Evolutionary conservation across 2,329 filamentous ascomycete species (phyloP), one percentile per base, ranked within the genome.

Genomic region (Escovopsis sp.): DNA sequence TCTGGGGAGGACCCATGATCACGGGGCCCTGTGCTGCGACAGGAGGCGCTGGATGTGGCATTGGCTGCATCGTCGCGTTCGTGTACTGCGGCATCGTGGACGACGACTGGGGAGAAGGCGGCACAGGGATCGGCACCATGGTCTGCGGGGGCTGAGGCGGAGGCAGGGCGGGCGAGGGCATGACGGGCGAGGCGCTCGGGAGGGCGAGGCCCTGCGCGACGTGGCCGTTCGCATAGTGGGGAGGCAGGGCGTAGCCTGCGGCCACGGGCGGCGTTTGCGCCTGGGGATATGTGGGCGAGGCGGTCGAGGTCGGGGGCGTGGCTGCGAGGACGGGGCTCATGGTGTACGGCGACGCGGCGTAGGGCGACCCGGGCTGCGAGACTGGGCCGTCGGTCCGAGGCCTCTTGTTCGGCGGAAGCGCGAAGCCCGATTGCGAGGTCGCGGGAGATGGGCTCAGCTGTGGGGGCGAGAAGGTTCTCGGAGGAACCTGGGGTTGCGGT

Each of bases 391-490:
- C 58, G 73, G 80, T 58, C 47, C 59, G 55, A 26, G 57, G 52
- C 53, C 83, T 75, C 65, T 91, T 89, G 45, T 73, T 75, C 12
- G 84, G 79, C 39, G 82, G 82, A 39, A 80, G 73, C 46, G 60
- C 55, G 52, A 62, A 81, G 41, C 61, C 63, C 12, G 69, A 63
- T 48, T 73, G 71, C 30, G 70, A 67, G 19, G 71, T 65, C 40
- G 67, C 72, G 37, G 80, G 77, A 23, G 80, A 80, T 23, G 77
- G 71, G 33, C 72, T 70, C 39, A 70, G 70, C 44, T 75, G 78
- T 28, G 73, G 70, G 50, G 77, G 77, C 47, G 78, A 80, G 60
- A 75, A 84, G 42, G 69, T 64, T 50, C 70, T 69, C 43, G 70
- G 68, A 41, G 70, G 64, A 50, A 60, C 58, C 59, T 62, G 59